Evolutionary conservation across 2,329 filamentous ascomycete species (phyloP).

Genomic region (Macroventuria anomochaeta): DNA sequence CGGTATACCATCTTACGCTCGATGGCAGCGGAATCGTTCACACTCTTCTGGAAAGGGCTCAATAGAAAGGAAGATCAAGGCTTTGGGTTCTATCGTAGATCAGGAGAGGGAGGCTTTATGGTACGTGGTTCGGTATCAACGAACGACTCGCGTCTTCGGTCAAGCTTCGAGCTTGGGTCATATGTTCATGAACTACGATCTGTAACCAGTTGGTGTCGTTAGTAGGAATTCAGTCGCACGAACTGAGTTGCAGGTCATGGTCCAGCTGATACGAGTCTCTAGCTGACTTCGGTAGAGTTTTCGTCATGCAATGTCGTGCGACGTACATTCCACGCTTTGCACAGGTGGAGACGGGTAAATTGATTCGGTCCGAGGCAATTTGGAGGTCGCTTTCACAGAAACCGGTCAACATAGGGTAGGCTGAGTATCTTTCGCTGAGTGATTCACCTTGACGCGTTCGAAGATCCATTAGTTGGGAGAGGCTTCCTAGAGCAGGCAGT

Average conservation of each 20-base stretch:
- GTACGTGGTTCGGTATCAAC: conserved; percentile 9
- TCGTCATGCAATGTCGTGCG: conserved; percentile 18
- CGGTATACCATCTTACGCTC: conserved; percentile 6
- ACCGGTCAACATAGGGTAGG: background rate
- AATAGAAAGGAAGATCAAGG: background rate
- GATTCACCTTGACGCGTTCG: background rate
- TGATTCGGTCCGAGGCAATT: conserved; percentile 15
- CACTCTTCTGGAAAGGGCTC: conserved; percentile 1
- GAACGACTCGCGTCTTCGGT: background rate
- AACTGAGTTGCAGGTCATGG: conserved; percentile 6
- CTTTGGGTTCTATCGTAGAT: background rate
- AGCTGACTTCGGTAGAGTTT: conserved; percentile 9
- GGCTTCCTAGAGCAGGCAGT: background rate
- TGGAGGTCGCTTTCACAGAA: background rate
- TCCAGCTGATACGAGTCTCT: conserved; percentile 7
- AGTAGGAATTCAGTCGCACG: background rate
- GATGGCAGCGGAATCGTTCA: background rate
- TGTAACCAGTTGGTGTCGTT: background rate
- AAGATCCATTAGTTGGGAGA: background rate
- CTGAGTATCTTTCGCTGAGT: background rate
- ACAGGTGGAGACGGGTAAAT: conserved; percentile 18
- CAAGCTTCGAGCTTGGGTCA: conserved; percentile 16
- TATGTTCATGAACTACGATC: conserved; percentile 4
- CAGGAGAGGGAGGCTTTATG: conserved; percentile 2
- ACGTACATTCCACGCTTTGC: conserved; percentile 10